A percentile compares a stretch with the other conserved stretches of the same genome.
phyloP scores from a whole-genome alignment of 768 basidiomycete species.

The Cystobasidium ongulense region DNA sequence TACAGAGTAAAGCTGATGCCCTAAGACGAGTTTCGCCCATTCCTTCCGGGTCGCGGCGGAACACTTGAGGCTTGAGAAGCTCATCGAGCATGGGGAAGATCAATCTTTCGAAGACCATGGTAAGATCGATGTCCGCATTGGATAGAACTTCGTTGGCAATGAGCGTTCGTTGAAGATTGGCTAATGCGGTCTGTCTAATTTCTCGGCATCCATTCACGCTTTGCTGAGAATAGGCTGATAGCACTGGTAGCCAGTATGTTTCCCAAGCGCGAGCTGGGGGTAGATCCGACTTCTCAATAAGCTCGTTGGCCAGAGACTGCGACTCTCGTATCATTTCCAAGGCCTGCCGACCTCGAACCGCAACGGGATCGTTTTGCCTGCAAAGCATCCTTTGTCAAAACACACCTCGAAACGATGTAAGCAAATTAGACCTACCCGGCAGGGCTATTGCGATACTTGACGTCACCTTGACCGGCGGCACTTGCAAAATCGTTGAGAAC shows the following conservation, averaged over 20 bases:
- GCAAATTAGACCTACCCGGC: conserved; percentile 18
- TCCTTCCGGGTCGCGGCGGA: conserved; percentile 65
- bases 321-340: conserved; percentile 70
- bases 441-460: conserved; percentile 28
- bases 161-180: conserved; percentile 72
- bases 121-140: conserved; percentile 58
- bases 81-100: conserved; percentile 89
- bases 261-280: conserved; percentile 57
- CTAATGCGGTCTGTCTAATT: conserved; percentile 70
- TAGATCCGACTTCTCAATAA: conserved; percentile 51
- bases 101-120: conserved; percentile 77
- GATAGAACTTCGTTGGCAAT: conserved; percentile 63
- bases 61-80: conserved; percentile 72
- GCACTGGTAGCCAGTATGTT: conserved; percentile 63
- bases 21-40: conserved; percentile 85
- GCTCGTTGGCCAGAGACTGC: conserved; percentile 57
- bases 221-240: conserved; percentile 66
- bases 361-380: conserved; percentile 54
- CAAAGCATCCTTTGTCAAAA: neutral
- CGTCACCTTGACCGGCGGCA: conserved; percentile 53
- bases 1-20: conserved; percentile 83
- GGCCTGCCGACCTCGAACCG: conserved; percentile 73
- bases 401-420: too few species aligned
- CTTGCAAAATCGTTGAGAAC: conserved; percentile 80
- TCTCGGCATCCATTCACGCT: conserved; percentile 75